These are phyloP conservation scores for Trichophyton mentagrophytes DNA, from an alignment of 2,329 filamentous ascomycete species.

Conservation along the genomic window DNA sequence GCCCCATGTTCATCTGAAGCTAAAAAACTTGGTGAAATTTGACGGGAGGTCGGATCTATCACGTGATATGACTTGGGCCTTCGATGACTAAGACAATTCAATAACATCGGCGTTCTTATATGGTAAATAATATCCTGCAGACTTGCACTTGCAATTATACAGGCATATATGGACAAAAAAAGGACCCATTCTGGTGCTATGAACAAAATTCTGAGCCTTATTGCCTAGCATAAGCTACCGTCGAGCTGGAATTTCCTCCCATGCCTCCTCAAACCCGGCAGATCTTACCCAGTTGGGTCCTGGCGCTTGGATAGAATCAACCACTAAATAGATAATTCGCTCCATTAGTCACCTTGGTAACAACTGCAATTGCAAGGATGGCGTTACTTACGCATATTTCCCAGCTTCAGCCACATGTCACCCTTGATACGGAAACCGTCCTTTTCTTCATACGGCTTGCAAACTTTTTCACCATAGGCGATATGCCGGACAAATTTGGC, in stretches of 20 bases:
- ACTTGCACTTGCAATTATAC: not conserved
- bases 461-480: constrained; percentile 47
- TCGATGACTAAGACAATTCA: not conserved
- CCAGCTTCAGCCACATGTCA: constrained; percentile 35
- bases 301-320: constrained; percentile 6
- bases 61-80: not conserved
- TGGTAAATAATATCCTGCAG: too few species aligned
- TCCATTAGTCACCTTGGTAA: too few species aligned
- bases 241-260: constrained; percentile 18
- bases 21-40: not conserved
- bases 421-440: constrained; percentile 26
- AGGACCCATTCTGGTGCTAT: not conserved
- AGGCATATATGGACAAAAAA: not conserved
- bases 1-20: not conserved
- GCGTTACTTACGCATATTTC: constrained; percentile 30
- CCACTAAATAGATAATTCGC: not conserved
- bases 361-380: constrained; percentile 11
- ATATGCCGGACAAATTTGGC: constrained; percentile 63
- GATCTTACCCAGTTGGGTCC: constrained; percentile 28
- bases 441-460: constrained; percentile 24
- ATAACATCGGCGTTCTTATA: too few species aligned
- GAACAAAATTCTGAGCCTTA: not conserved
- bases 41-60: not conserved
- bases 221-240: not conserved
- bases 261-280: constrained; percentile 32